Evolutionary conservation across 768 basidiomycete species (phyloP).

Genomic region (Pholiota molesta): DNA sequence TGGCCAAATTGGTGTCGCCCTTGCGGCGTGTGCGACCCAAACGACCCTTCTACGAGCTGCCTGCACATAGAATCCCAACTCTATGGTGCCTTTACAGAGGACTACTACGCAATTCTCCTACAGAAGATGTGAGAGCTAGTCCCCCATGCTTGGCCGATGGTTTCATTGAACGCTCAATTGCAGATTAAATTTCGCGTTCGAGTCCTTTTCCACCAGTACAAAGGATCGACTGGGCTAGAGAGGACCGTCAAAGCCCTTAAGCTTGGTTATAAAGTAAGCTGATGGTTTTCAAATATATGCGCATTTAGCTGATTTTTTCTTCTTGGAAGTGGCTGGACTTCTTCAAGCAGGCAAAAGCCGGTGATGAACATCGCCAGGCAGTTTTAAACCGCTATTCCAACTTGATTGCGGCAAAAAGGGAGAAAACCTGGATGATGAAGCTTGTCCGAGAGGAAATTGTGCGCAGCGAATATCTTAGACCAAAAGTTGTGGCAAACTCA

Average conservation of each 20-base stretch:
- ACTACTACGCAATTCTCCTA: constrained; percentile 58
- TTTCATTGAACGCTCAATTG: constrained; percentile 1
- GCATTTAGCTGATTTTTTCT: neutral
- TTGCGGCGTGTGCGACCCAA: constrained; percentile 62
- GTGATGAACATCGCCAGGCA: constrained; percentile 47
- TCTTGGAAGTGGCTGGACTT: constrained; percentile 58
- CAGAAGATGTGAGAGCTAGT: constrained; percentile 46
- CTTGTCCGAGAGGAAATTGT: constrained; percentile 58
- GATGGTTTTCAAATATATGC: neutral
- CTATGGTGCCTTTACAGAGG: constrained; percentile 78
- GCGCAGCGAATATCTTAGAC: constrained; percentile 19
- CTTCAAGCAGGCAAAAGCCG: constrained; percentile 55
- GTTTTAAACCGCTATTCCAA: constrained; percentile 61
- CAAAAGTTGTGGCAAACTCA: neutral
- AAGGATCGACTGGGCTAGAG: constrained; percentile 54
- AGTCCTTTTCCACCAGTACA: constrained; percentile 54
- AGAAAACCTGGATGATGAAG: constrained; percentile 49
- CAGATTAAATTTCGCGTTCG: constrained; percentile 65
- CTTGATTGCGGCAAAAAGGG: constrained; percentile 53
- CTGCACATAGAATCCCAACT: constrained; percentile 76
- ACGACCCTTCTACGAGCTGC: constrained; percentile 68
- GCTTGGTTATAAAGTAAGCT: constrained; percentile 59
- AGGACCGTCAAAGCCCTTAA: constrained; percentile 48
- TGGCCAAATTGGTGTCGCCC: constrained; percentile 56
- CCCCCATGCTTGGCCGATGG: neutral